Conservation (phyloP, 116 monocot genomes). For the Thalassia testudinum region DNA sequence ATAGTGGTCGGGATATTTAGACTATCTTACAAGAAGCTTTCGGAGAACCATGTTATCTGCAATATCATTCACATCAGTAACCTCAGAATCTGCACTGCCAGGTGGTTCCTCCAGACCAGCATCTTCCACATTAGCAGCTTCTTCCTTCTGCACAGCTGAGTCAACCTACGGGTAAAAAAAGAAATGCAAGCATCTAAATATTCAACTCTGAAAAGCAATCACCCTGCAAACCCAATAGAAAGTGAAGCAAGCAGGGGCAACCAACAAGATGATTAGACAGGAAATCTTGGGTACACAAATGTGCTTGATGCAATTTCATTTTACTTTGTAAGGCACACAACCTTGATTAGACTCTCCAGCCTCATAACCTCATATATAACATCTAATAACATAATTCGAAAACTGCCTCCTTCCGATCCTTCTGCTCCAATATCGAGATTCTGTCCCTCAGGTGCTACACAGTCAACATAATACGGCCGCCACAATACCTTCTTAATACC, state of each 20-base stretch:
- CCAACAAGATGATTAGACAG: no score
- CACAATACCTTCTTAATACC: no score
- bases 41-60: conserved; percentile 35
- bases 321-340: no score
- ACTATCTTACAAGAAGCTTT: conserved; percentile 70
- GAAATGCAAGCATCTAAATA: background rate
- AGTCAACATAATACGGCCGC: no score
- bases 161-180: background rate
- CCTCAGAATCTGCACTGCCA: conserved; percentile 1
- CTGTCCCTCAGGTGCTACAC: no score
- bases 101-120: conserved; percentile 9
- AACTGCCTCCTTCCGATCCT: no score
- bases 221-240: background rate
- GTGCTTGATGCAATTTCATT: no score
- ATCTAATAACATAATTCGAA: no score
- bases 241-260: background rate
- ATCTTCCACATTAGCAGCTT: background rate
- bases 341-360: no score
- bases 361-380: no score
- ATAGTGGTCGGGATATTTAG: background rate
- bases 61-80: background rate
- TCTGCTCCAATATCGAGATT: no score
- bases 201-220: background rate
- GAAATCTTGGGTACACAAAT: no score
- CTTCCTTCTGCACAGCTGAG: background rate